phyloP scores from a whole-genome alignment of 2,329 filamentous ascomycete genomes.

The Phoma sp. region DNA sequence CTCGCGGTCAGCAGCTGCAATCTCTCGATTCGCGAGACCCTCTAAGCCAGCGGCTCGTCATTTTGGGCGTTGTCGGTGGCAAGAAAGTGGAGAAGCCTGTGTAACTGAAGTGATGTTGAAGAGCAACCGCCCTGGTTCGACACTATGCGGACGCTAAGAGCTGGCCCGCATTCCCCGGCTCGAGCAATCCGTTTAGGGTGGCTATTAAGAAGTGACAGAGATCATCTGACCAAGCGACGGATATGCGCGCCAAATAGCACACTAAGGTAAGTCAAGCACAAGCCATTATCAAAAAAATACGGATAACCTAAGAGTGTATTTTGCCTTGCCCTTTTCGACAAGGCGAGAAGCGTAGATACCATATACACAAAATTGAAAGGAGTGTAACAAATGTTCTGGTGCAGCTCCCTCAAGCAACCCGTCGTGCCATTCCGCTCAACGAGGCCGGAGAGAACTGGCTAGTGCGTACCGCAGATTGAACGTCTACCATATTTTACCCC shows the following conservation, averaged over 20 bases:
- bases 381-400: constrained; percentile 35
- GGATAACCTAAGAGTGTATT: constrained; percentile 1
- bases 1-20: constrained; percentile 32
- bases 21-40: constrained; percentile 23
- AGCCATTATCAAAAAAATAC: not conserved
- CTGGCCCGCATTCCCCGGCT: constrained; percentile 25
- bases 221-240: not conserved
- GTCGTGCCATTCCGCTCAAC: constrained; percentile 29
- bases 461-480: constrained; percentile 44
- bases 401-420: constrained; percentile 30
- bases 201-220: constrained; percentile 10
- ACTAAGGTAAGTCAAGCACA: not conserved
- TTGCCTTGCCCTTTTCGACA: constrained; percentile 1
- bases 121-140: constrained; percentile 2
- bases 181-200: constrained; percentile 16
- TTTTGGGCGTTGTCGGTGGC: constrained; percentile 23
- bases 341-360: constrained; percentile 1
- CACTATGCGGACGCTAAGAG: constrained; percentile 10
- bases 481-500: constrained; percentile 39
- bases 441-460: constrained; percentile 26
- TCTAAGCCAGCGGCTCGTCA: constrained; percentile 24
- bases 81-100: constrained; percentile 16
- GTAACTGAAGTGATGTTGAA: constrained; percentile 7
- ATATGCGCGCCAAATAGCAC: not conserved
- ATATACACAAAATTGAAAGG: constrained; percentile 30